Base-by-base conservation (phyloP, 1,284 basidiomycete genomes). In the Leccinum fuscescens region DNA sequence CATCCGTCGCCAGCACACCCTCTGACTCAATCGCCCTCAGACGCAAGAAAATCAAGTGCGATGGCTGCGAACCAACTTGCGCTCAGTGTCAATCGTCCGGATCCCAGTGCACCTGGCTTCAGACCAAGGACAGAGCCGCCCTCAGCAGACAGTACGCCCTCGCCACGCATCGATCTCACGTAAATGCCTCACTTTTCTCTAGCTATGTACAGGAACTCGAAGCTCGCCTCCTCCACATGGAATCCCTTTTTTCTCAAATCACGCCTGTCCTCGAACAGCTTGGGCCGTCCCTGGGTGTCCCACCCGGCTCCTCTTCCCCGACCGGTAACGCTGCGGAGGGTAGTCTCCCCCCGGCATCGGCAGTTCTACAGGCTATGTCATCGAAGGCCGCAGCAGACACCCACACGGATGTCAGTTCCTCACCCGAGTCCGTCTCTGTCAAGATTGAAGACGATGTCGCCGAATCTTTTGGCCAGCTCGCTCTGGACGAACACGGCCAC, bases 201-300 rank as follows among this genome's bases (percentile, higher is more conserved):
- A 92, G 92, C 69, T 93, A 93, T 80, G 91, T 93, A 5, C 91
- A 93, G 72, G 91, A 93, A 72, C 86, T 93, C 56, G 90, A 93
- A 76, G 88, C 89, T 9, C 85, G 90, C 55, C 79, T 93, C 27
- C 79, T 93, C 59, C 90, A 92, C 70, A 92, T 93, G 90, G 91
- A 93, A 73, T 82, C 83, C 8, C 75, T 93, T 15, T 91, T 93
- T 72, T 78, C 84, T 56, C 89, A 93, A 74, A 82, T 91, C 64
- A 82, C 89, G 6, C 90, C 89, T 55, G 84, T 87, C 55, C 82
- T 92, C 37, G 87, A 90, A 65, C 84, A 90, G 64, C 78, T 89
- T 55, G 85, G 85, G 6, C 83, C 81, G 33, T 69, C 77, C 37
- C 71, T 80, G 62, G 82, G 82, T 65, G 74, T 79, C 48, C 66